Evolutionary conservation across 2,329 filamentous ascomycete genomes (phyloP), one percentile per base, ranked within the genome.

Genomic region (Phialocephala sp.): DNA sequence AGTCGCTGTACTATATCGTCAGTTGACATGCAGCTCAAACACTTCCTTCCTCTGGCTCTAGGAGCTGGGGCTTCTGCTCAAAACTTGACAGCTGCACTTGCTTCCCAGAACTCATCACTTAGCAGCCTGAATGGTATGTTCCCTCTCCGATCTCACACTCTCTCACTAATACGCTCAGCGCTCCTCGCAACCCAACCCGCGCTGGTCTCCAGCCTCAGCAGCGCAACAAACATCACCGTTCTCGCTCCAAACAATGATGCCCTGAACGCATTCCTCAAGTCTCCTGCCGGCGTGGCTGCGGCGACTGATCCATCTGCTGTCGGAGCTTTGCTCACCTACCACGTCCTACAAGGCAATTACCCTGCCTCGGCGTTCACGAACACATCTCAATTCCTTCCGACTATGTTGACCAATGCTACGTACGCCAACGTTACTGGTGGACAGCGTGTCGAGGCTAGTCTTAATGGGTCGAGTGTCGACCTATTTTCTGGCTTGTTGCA

Each of bases 141-240:
- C 20, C 45, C 4, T 36, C 39, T 18, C 20, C 24, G 14, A 14
- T 36, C 14, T 37, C 24, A 36, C 4, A 8, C 12, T 37, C 24
- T 20, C 59, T 41, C 12, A 36, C 43, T 27, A 32, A 50, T 18
- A 43, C 71, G 80, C 22, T 71, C 72, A 47, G 70, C 69, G 8
- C 75, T 83, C 62, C 74, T 85, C 36, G 60, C 69, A 15, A 66
- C 71, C 24, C 74, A 77, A 59, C 77, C 80, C 11, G 71, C 73
- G 4, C 69, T 84, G 20, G 65, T 80, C n/a, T 47, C 69, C 12
- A 62, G 76, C 5, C 74, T 87, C 27, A 71, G 71, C 39, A 72
- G 68, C 27, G 76, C 80, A 8, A 70, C 71, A 12, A 85, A 88
- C 72, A 79, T 89, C 66, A 89, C 87, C n/a, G 79, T 77, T 56